Conservation (phyloP, 2,329 filamentous ascomycete species). For the Ophiostoma quercus region DNA sequence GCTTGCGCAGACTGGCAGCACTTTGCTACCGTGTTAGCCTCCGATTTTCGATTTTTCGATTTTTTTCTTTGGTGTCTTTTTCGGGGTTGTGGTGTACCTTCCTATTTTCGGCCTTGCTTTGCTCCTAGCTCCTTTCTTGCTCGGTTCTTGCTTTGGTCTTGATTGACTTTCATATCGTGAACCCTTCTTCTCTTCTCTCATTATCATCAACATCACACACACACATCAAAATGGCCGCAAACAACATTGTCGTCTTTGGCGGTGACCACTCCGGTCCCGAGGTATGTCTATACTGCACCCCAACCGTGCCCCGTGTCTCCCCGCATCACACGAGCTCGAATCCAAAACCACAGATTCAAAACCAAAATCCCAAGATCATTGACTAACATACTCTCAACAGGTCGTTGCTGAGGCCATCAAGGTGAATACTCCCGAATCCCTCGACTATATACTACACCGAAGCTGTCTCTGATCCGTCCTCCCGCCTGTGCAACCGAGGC, state of each 20-base stretch:
- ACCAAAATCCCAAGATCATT: background rate
- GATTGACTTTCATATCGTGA: slow-evolving; percentile 1
- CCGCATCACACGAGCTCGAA: background rate
- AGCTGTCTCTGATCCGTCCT: background rate
- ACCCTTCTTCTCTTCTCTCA: background rate
- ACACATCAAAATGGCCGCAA: slow-evolving; percentile 7
- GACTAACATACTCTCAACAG: slow-evolving; percentile 38
- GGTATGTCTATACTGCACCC: slow-evolving; percentile 44
- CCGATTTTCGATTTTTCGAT: background rate
- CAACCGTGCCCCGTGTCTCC: slow-evolving; percentile 1
- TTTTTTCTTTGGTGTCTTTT: slow-evolving; percentile 9
- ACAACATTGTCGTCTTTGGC: slow-evolving; percentile 65
- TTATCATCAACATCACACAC: background rate
- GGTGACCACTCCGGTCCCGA: slow-evolving; percentile 85
- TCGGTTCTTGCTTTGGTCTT: background rate
- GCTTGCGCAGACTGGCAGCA: background rate
- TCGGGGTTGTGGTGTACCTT: background rate
- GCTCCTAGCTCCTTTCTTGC: background rate
- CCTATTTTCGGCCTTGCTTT: slow-evolving; percentile 6
- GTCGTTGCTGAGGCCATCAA: slow-evolving; percentile 82
- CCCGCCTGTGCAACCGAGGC: background rate
- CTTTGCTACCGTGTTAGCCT: background rate
- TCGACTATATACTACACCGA: background rate
- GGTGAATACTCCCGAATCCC: slow-evolving; percentile 42
- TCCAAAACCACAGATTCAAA: background rate